phyloP scores from a whole-genome alignment of 1,284 basidiomycete species.

The Cryptococcus sp. region DNA sequence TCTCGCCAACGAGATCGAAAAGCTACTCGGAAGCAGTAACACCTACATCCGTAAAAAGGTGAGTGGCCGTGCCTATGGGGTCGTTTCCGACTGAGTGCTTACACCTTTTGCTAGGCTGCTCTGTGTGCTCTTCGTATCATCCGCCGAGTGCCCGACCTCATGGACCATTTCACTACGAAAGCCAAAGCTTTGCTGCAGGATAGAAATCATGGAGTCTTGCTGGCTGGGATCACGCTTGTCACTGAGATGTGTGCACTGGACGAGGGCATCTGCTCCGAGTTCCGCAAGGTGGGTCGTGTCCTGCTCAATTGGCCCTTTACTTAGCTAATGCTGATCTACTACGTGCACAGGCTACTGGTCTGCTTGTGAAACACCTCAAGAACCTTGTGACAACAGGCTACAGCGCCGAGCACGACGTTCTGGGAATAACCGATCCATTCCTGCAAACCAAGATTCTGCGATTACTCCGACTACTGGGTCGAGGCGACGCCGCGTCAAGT shows the following conservation, averaged over 20 bases:
- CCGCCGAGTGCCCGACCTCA: slow-evolving; percentile 93
- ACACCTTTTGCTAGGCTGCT: slow-evolving; percentile 66
- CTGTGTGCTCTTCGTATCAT: slow-evolving; percentile 95
- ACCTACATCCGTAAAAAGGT: slow-evolving; percentile 99
- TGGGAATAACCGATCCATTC: slow-evolving; percentile 98
- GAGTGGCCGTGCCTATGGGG: slow-evolving; percentile 18
- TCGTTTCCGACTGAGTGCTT: not conserved
- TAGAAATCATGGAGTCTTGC: slow-evolving; percentile 93
- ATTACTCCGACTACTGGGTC: slow-evolving; percentile 85
- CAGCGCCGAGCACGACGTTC: slow-evolving; percentile 99
- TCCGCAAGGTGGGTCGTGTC: slow-evolving; percentile 69
- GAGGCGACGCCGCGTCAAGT: slow-evolving; percentile 80
- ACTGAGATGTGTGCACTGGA: slow-evolving; percentile 92
- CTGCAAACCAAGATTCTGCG: slow-evolving; percentile 96
- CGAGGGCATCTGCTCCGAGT: slow-evolving; percentile 72
- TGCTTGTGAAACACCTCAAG: slow-evolving; percentile 94
- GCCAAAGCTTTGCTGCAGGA: slow-evolving; percentile 90
- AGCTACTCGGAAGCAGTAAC: slow-evolving; percentile 94
- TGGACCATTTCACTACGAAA: slow-evolving; percentile 88
- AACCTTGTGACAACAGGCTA: slow-evolving; percentile 95
- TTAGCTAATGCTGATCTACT: slow-evolving; percentile 7
- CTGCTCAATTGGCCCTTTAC: not conserved
- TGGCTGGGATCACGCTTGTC: slow-evolving; percentile 90
- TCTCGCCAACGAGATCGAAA: slow-evolving; percentile 95
- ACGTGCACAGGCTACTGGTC: slow-evolving; percentile 73